A percentile compares a stretch with the other conserved stretches of the same genome.
These are phyloP conservation scores for Phytophthora sp. DNA, from an alignment of 352 stramenopile genomes.

Conservation along the genomic window DNA sequence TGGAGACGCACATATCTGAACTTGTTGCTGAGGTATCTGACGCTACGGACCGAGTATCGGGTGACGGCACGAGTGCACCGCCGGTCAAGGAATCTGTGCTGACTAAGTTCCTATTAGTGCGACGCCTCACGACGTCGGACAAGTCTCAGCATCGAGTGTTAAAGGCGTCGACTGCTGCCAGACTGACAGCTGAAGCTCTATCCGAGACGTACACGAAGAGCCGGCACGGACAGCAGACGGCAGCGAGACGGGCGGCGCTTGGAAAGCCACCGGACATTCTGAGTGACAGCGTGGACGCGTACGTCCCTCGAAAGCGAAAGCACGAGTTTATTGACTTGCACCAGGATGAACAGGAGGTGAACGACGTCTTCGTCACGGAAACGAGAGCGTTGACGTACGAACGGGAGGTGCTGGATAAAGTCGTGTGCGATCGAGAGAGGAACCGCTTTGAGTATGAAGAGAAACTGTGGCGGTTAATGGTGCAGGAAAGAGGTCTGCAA, in stretches of 20 bases:
- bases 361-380: slow-evolving; percentile 41
- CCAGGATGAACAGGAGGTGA: slow-evolving; percentile 46
- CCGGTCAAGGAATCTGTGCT: slow-evolving; percentile 22
- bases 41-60: not conserved
- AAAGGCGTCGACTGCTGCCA: slow-evolving; percentile 2
- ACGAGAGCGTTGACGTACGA: slow-evolving; percentile 56
- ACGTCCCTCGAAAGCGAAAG: slow-evolving; percentile 51
- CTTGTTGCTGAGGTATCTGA: no score
- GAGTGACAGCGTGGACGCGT: slow-evolving; percentile 53
- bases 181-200: slow-evolving; percentile 16
- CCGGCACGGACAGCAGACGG: slow-evolving; percentile 35
- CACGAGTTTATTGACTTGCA: slow-evolving; percentile 55
- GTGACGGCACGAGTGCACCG: not conserved
- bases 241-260: slow-evolving; percentile 41
- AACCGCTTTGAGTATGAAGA: slow-evolving; percentile 52
- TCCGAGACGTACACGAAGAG: slow-evolving; percentile 58
- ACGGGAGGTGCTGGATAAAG: slow-evolving; percentile 55
- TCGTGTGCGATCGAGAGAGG: slow-evolving; percentile 53
- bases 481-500: slow-evolving; percentile 21
- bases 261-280: slow-evolving; percentile 45
- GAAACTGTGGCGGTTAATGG: slow-evolving; percentile 24
- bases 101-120: slow-evolving; percentile 23
- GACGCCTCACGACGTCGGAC: slow-evolving; percentile 11
- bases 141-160: not conserved
- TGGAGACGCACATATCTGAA: not conserved